Percentiles rank a stretch among this genome's conserved stretches.
phyloP scores from a whole-genome alignment of 257 asterid genomes.

The Solanum pimpinellifolium region DNA sequence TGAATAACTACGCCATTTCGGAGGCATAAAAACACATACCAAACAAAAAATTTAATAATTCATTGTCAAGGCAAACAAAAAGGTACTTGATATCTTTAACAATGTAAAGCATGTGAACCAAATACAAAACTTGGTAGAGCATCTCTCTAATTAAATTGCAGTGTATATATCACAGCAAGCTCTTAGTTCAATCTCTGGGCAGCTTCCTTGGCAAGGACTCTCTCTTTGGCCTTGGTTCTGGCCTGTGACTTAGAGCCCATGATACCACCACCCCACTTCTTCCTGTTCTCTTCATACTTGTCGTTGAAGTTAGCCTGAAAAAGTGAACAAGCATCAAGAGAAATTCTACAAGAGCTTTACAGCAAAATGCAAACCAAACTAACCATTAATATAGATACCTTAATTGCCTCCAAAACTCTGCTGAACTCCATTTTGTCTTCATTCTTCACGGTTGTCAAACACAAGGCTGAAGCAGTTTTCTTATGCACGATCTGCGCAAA shows the following conservation, averaged over 20 bases:
- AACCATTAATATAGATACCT: conserved; percentile 5
- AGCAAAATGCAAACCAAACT: neutral
- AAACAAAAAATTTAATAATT: neutral
- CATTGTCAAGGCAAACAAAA: neutral
- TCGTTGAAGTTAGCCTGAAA: conserved; percentile 39
- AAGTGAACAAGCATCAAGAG: neutral
- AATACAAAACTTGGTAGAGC: neutral
- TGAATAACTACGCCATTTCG: too few species aligned
- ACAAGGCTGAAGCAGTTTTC: conserved; percentile 33
- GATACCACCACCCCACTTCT: conserved; percentile 41
- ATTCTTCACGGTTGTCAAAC: conserved; percentile 33
- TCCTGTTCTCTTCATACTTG: conserved; percentile 27
- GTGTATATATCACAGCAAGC: neutral
- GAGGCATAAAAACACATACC: neutral
- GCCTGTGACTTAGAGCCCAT: conserved; percentile 47
- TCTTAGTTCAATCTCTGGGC: conserved; percentile 22
- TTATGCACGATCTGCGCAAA: conserved; percentile 20
- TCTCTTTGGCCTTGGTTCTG: conserved; percentile 31
- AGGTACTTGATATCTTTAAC: neutral
- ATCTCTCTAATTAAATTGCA: neutral
- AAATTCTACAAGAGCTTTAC: neutral
- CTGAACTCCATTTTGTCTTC: conserved; percentile 37
- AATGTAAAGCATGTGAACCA: neutral
- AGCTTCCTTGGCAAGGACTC: conserved; percentile 33
- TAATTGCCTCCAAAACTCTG: conserved; percentile 32